Base-by-base conservation (phyloP, 2,329 filamentous ascomycete genomes). In the Xylariaceae sp. region DNA sequence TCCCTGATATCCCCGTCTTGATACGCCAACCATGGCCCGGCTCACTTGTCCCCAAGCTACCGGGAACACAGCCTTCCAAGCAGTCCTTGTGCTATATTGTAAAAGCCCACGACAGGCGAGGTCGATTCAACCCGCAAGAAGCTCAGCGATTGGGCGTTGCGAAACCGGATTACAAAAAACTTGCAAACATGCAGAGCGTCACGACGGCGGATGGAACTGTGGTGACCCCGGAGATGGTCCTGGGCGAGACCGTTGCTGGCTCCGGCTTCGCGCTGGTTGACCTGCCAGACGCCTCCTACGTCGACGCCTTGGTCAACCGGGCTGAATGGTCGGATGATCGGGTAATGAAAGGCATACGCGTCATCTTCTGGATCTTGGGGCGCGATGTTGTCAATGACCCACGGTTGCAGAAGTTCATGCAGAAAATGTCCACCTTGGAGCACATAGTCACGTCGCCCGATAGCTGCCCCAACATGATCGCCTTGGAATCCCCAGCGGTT, bases 21-120 rank as follows among this genome's bases (percentile, higher is more conserved):
- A 83, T 89, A 5, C 81, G 89, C 13, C 80, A 81, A 60, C 89
- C 89, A 1, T 95, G 90, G 90, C 89, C 89, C 10, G 88, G 82
- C 15, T 82, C 87, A 4, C 70, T 78, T 52, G 73, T 91, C 10
- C 68, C 79, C 15, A 72, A 70, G 13, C 77, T 97, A 2, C 94
- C 94, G 0, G 76, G 76, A 0, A 88, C 89, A 0, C 72, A 76
- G 18, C 86, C 85, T 5, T 82, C 82, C 0, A 74, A 76, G 26
- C 83, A 85, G 44, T 85, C 89, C 5, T 75, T 96, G 62, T 95
- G 87, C 54, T 99, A 99, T 70, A 86, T 99, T 54, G 80, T 95
- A 66, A 88, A 89, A 62, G 84, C 83, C 50, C 83, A 90, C 58
- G 77, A 85, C 36, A 80, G 87, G 50, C 83, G 94, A 50, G 94